Base-by-base conservation (phyloP, 345 rosid genomes). In the Pugionium dolabratum region DNA sequence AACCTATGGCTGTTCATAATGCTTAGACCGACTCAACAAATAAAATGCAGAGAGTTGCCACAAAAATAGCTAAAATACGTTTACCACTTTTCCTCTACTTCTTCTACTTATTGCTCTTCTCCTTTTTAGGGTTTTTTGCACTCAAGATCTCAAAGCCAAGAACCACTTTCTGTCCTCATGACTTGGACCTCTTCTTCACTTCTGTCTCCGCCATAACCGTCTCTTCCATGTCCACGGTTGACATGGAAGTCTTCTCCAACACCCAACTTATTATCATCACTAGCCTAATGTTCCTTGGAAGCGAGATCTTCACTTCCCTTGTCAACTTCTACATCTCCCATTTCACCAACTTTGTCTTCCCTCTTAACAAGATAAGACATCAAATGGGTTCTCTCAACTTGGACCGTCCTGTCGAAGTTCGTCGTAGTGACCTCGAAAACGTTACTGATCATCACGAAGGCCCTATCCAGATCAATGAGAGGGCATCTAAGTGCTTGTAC, bases 171-270 rank as follows among this genome's bases (percentile, higher is more conserved):
- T 53, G 6, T 35, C 90, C 81, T 11, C 76, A 51, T 47, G 68
- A 69, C 61, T 7, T 86, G 4, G 95, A 90, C 35, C 9, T 78
- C 37, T 88, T 82, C 77, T 91, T 91, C 81, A 91, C 92, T 3
- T 84, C 90, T 9, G 83, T 84, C 9, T 91, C 94, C 5, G 87
- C 90, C 0, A 5, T 79, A 4, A 84, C 98, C 0, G 81, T 77
- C 25, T 86, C 98, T 3, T 86, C 94, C 76, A 84, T 91, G 96
- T 80, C 86, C 18, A 78, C 92, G 0, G 75, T 91, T 0, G 92
- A 91, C 68, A 85, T 91, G 95, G 98, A 91, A 73, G 86, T 78
- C 62, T 88, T 86, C 69, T 88, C 96, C 4, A 84, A 83, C 33
- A 1, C 73, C 41, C 92, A 90, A 59, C 90, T 90, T 46, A 26